Conservation (phyloP, 2,329 filamentous ascomycete genomes). For the Dendryphion nanum region DNA sequence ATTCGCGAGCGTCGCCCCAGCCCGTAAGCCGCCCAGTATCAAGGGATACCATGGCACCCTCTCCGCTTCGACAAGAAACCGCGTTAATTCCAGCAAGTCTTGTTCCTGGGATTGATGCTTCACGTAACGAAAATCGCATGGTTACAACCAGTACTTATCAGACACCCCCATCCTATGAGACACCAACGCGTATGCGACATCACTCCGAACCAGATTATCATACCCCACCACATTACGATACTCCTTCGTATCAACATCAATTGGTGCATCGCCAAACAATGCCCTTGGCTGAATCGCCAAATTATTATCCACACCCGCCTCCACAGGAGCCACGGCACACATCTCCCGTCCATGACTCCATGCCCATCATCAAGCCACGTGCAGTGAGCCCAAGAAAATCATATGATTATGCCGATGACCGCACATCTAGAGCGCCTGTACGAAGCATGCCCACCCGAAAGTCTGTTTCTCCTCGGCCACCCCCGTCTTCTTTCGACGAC, state of each 20-base stretch:
- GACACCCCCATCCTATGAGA: slow-evolving; percentile 22
- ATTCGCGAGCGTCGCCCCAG: slow-evolving; percentile 16
- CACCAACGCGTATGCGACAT: slow-evolving; percentile 27
- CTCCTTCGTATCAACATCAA: slow-evolving; percentile 26
- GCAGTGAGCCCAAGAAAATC: slow-evolving; percentile 42
- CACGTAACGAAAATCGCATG: slow-evolving; percentile 18
- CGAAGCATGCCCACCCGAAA: slow-evolving; percentile 60
- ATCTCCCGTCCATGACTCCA: slow-evolving; percentile 39
- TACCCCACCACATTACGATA: slow-evolving; percentile 31
- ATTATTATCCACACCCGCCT: slow-evolving; percentile 46
- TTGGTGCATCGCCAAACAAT: slow-evolving; percentile 26
- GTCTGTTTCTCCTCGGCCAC: slow-evolving; percentile 70
- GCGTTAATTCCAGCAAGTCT: slow-evolving; percentile 28
- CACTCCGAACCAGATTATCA: slow-evolving; percentile 36
- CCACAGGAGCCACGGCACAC: slow-evolving; percentile 35
- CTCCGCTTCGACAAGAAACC: slow-evolving; percentile 30
- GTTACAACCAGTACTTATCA: slow-evolving; percentile 17
- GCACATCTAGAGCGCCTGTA: slow-evolving; percentile 42
- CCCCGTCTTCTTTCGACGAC: slow-evolving; percentile 41
- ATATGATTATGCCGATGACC: slow-evolving; percentile 26
- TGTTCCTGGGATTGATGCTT: slow-evolving; percentile 27
- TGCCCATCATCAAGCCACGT: slow-evolving; percentile 43
- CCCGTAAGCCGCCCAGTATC: slow-evolving; percentile 31
- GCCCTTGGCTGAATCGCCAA: slow-evolving; percentile 26
- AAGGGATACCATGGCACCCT: slow-evolving; percentile 32